Evolutionary conservation across 768 basidiomycete species (phyloP).

Genomic region (Rhodosporidiobolus odoratus): DNA sequence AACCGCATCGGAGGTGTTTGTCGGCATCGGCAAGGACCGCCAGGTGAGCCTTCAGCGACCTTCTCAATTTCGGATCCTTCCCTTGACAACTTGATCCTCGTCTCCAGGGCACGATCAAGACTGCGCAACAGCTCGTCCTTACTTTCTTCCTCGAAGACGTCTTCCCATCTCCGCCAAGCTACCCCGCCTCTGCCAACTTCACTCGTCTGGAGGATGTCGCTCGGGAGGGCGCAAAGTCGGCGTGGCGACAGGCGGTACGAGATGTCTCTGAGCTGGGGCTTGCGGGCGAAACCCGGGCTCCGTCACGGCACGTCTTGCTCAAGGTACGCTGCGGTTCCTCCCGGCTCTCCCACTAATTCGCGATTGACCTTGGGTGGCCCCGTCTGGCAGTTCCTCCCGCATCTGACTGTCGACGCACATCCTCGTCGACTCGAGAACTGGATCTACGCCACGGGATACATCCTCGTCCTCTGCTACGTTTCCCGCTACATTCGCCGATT

Average conservation of each 20-base stretch:
- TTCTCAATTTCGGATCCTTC: neutral
- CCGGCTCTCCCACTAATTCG: neutral
- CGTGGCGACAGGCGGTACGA: constrained; percentile 24
- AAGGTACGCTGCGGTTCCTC: constrained; percentile 19
- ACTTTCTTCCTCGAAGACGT: constrained; percentile 75
- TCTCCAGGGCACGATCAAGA: constrained; percentile 49
- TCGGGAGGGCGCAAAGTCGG: constrained; percentile 49
- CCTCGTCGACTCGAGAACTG: constrained; percentile 54
- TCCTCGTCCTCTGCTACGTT: constrained; percentile 68
- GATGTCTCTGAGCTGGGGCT: constrained; percentile 24
- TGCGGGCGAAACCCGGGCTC: neutral
- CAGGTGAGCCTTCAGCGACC: neutral
- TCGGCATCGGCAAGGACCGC: constrained; percentile 56
- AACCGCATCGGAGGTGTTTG: constrained; percentile 69
- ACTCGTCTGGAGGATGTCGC: constrained; percentile 33
- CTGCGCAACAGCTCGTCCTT: constrained; percentile 64
- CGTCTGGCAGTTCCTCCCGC: constrained; percentile 35
- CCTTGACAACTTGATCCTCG: neutral
- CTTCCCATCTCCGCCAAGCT: constrained; percentile 48
- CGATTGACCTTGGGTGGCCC: neutral
- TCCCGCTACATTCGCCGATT: constrained; percentile 62
- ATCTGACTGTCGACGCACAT: constrained; percentile 26
- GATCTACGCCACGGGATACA: constrained; percentile 63
- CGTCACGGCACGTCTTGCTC: constrained; percentile 22
- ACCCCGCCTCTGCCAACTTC: constrained; percentile 51